phyloP scores from a whole-genome alignment of 108 stramenopile species.

The Pseudonitzschia multistriata region DNA sequence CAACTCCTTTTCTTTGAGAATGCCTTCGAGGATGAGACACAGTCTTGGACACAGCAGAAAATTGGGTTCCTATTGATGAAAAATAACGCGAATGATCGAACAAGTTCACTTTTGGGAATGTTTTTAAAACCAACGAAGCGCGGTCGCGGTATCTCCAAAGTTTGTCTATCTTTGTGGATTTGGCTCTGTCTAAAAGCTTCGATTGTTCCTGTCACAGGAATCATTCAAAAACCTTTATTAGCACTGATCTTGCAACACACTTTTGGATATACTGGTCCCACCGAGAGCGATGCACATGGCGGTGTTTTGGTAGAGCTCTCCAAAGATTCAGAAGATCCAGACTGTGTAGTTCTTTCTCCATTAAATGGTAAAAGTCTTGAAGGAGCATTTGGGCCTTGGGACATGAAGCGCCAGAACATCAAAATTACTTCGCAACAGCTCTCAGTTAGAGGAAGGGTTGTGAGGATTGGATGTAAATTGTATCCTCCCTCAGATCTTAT shows the following conservation, averaged over 20 bases:
- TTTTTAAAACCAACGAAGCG: slow-evolving; percentile 22
- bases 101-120: slow-evolving; percentile 40
- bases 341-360: slow-evolving; percentile 23
- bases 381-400: slow-evolving; percentile 40
- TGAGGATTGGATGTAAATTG: slow-evolving; percentile 24
- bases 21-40: not conserved
- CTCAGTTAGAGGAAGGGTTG: slow-evolving; percentile 24
- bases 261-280: slow-evolving; percentile 29
- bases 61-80: slow-evolving; percentile 46
- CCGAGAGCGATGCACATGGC: not conserved
- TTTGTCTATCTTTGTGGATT: slow-evolving; percentile 42
- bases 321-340: slow-evolving; percentile 9
- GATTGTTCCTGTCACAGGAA: slow-evolving; percentile 35
- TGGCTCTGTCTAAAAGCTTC: slow-evolving; percentile 31
- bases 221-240: slow-evolving; percentile 48
- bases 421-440: slow-evolving; percentile 18
- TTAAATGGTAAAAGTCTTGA: slow-evolving; percentile 22
- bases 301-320: slow-evolving; percentile 32
- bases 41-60: slow-evolving; percentile 15
- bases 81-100: slow-evolving; percentile 14
- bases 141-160: slow-evolving; percentile 37
- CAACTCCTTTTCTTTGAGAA: slow-evolving; percentile 33
- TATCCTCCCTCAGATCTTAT: not conserved
- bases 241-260: slow-evolving; percentile 40
- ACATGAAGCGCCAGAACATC: slow-evolving; percentile 35